Conservation (phyloP, 768 basidiomycete genomes). For the Hypholoma fasciculare region DNA sequence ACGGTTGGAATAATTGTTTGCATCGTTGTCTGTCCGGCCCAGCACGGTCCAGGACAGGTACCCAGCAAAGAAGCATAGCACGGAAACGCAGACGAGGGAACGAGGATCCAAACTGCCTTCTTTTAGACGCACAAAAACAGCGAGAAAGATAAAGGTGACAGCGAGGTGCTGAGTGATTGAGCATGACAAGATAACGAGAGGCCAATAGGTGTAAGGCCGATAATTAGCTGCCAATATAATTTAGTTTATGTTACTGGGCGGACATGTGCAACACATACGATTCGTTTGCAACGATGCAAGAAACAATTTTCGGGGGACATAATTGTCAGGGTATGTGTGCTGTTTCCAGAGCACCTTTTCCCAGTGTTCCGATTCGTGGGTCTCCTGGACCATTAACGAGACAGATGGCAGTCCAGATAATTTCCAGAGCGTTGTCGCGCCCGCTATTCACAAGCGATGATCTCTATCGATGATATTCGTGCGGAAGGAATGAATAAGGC, state of each 20-base stretch:
- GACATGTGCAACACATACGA: constrained; percentile 40
- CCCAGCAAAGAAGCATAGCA: constrained; percentile 58
- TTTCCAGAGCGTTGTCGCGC: neutral
- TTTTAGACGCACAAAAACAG: constrained; percentile 73
- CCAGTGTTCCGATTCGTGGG: constrained; percentile 39
- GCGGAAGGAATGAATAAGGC: neutral
- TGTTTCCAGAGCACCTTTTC: constrained; percentile 78
- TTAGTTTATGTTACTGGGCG: constrained; percentile 1
- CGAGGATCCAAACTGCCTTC: constrained; percentile 67
- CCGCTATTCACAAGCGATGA: constrained; percentile 3
- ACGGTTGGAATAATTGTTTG: constrained; percentile 32
- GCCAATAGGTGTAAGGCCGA: constrained; percentile 74
- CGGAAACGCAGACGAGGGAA: constrained; percentile 64
- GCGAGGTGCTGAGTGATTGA: constrained; percentile 85
- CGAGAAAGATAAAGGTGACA: constrained; percentile 78
- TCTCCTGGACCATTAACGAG: neutral
- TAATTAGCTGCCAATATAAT: constrained; percentile 62
- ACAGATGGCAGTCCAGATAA: constrained; percentile 1
- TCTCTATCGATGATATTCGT: neutral
- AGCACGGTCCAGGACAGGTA: constrained; percentile 65
- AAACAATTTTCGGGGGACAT: constrained; percentile 75
- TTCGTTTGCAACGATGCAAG: constrained; percentile 78
- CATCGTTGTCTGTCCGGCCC: constrained; percentile 27
- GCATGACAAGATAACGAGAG: constrained; percentile 66
- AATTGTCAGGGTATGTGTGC: constrained; percentile 80